Evolutionary conservation across 768 basidiomycete genomes (phyloP).

Genomic region (Mycena leptocephala): DNA sequence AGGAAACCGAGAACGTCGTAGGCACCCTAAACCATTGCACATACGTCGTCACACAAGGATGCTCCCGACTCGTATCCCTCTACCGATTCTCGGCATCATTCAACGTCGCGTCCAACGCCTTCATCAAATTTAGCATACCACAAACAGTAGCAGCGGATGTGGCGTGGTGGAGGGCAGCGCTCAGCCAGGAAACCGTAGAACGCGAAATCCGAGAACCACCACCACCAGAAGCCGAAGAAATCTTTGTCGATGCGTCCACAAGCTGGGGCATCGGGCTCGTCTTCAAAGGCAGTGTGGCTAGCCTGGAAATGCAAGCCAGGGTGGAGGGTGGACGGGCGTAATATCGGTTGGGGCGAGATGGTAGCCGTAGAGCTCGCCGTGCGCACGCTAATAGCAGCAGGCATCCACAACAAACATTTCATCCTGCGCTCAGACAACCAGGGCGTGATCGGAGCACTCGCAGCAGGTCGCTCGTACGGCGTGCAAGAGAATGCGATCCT

Average conservation of each 20-base stretch:
- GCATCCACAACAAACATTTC: constrained; percentile 43
- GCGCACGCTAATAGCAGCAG: constrained; percentile 44
- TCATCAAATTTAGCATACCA: not conserved
- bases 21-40: constrained; percentile 10
- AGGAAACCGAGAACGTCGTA: not conserved
- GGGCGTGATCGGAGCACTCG: not conserved
- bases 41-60: not conserved
- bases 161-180: not conserved
- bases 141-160: not conserved
- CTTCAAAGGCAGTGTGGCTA: constrained; percentile 50
- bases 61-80: not conserved
- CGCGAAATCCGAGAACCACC: constrained; percentile 33
- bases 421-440: not conserved
- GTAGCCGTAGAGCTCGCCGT: constrained; percentile 61
- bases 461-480: not conserved
- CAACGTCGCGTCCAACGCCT: not conserved
- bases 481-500: not conserved
- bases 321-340: constrained; percentile 46
- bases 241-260: constrained; percentile 60
- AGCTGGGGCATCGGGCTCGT: constrained; percentile 60
- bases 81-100: not conserved
- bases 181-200: not conserved
- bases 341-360: constrained; percentile 66
- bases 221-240: constrained; percentile 22
- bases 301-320: constrained; percentile 56